Evolutionary conservation across 306 rosid species (phyloP), one percentile per base, ranked within the genome.

Genomic region (Biancaea sappan): DNA sequence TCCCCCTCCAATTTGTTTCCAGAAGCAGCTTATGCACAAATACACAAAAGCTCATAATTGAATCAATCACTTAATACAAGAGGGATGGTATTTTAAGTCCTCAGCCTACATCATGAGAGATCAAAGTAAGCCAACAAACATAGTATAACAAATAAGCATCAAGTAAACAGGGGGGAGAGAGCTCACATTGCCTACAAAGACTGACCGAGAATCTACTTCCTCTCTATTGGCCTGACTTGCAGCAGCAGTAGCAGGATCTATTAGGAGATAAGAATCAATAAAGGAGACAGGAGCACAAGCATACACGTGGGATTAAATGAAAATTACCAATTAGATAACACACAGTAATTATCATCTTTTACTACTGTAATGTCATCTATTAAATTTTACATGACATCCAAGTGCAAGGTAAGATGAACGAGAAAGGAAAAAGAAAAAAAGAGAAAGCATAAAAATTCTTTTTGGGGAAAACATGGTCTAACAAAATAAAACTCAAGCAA

Each of bases 141-240:
- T 4, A 35, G 22, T 75, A 67, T 37, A 62, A 76, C 48, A 83
- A n/a, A 53, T 51, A 66, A 8, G 46, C 44, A 40, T 61, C 25
- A 57, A 26, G 54, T 35, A 83, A 52, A 67, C 71, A 80, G 47
- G 71, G 78, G 29, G 51, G 62, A 80, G 80, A 62, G 19, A 60
- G 26, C 96, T 85, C 80, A 92, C 97, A 86, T 92, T 92, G 86
- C 97, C 97, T 43, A 92, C 97, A 85, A 89, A 92, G 59, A 89
- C 76, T 59, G 96, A 92, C 44, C 93, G 97, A 40, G 90, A 14
- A 87, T 91, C 97, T 47, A 87, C 79, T 78, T 89, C 97, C 87
- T 91, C 95, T 73, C 67, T 86, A 68, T 81, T 89, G 76, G 83
- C 86, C 83, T 91, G 97, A 50, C 83, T 77, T 66, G 84, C 88